Evolutionary conservation across 2,329 filamentous ascomycete species (phyloP).

Genomic region (Metarhizium album): DNA sequence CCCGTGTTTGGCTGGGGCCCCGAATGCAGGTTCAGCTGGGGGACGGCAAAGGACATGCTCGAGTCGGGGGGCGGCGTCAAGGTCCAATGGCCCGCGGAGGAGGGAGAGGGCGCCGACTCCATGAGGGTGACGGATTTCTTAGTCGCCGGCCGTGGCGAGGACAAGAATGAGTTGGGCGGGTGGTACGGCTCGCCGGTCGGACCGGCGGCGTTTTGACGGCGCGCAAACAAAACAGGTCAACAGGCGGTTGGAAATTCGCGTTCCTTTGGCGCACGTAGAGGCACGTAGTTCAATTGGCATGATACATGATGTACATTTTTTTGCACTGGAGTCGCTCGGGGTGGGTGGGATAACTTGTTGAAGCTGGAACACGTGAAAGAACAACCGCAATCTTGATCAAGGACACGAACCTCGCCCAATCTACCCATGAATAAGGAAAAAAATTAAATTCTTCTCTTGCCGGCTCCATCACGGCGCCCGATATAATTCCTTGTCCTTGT

Average conservation of each 20-base stretch:
- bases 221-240: no score
- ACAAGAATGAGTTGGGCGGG: conserved; percentile 53
- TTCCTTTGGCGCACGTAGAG: no score
- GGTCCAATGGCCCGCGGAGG: conserved; percentile 75
- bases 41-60: conserved; percentile 85
- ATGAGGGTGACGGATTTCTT: conserved; percentile 72
- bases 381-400: no score
- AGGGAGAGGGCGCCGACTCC: conserved; percentile 61
- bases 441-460: no score
- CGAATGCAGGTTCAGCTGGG: conserved; percentile 93
- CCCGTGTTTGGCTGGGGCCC: conserved; percentile 90
- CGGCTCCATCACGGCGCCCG: no score
- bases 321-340: no score
- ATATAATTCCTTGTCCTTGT: background rate
- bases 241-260: no score
- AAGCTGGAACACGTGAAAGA: no score
- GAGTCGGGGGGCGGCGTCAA: conserved; percentile 60
- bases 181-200: conserved; percentile 76
- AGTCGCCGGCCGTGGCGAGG: conserved; percentile 28
- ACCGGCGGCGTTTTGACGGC: conserved; percentile 55
- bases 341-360: background rate
- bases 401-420: conserved; percentile 10
- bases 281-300: background rate
- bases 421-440: conserved; percentile 5
- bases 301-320: no score